phyloP scores from a whole-genome alignment of 352 stramenopile genomes.

The Achlya hypogyna region DNA sequence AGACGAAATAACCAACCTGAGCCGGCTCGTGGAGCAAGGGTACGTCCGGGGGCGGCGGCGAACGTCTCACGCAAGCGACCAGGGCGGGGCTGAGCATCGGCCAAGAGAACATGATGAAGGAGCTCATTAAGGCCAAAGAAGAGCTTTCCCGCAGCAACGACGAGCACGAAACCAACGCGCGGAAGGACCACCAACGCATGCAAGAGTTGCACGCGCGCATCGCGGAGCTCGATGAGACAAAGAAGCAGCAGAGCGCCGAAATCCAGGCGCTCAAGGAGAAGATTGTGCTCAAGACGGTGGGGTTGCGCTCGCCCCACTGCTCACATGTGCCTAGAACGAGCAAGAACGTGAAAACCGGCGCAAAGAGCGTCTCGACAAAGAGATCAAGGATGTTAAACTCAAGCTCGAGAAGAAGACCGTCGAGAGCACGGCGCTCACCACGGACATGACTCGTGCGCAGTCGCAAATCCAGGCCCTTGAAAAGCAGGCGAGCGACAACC shows the following conservation, averaged over 20 bases:
- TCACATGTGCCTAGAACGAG: conserved; percentile 40
- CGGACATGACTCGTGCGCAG: conserved; percentile 55
- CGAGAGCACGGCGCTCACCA: conserved; percentile 39
- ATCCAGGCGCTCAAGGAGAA: conserved; percentile 84
- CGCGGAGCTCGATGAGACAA: conserved; percentile 46
- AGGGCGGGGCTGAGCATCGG: conserved; percentile 77
- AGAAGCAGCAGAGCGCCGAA: conserved; percentile 47
- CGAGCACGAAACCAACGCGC: conserved; percentile 67
- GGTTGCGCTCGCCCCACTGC: conserved; percentile 20
- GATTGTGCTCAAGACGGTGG: conserved; percentile 66
- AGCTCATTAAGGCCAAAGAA: conserved; percentile 86
- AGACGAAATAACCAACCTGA: conserved; percentile 93
- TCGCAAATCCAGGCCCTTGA: conserved; percentile 70
- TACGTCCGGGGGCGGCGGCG: neutral
- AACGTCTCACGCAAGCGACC: neutral
- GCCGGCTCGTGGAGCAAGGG: conserved; percentile 92
- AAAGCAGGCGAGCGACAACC: conserved; percentile 71
- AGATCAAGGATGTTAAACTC: conserved; percentile 83
- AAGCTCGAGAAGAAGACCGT: conserved; percentile 84
- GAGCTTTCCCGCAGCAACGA: conserved; percentile 83
- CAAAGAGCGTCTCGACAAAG: conserved; percentile 87
- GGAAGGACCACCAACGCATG: conserved; percentile 73
- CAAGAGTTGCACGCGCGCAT: conserved; percentile 69
- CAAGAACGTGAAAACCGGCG: conserved; percentile 82
- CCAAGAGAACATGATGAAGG: conserved; percentile 90